Base-by-base conservation (phyloP, 1,284 basidiomycete genomes). In the Cutaneotrichosporon sp. region DNA sequence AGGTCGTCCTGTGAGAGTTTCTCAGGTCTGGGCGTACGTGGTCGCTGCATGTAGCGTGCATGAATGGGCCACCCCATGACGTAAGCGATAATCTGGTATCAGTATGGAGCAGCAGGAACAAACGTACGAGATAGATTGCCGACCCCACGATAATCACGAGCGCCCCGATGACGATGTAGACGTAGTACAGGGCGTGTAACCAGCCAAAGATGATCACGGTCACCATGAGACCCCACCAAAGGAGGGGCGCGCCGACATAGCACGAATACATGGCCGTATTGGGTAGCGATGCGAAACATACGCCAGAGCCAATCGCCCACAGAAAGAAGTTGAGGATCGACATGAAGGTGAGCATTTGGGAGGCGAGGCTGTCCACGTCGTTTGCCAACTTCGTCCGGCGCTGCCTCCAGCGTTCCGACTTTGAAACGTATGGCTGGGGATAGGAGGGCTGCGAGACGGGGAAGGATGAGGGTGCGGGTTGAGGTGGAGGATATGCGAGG, bases 161-260 rank as follows among this genome's bases (percentile, higher is more conserved):
- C 10, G 11, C 17, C 9, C 59, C 63, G 12, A 66, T 52, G 10
- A 64, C 46, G 4, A 65, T 24, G n/a, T 62, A 55, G n/a, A 65
- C 51, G 29, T 65, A 38, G 17, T 63, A 46, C 2, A 66, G 17
- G 44, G 63, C 61, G 33, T 31, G 42, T 4, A 33, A 14, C 42
- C 42, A 44, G 19, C 42, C 42, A 17, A 52, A 55, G 17, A 68
- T n/a, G 11, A 66, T 48, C 17, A 60, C 56, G 8, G 65, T 61
- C 3, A 51, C 52, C 59, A 68, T 60, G n/a, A 66, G 62, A 7
- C 60, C 65, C 67, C 67, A 70, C 64, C 67, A 70, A 3, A 68
- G 59, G 37, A 65, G 46, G 1, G 67, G 66, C 1, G 62, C 50
- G n/a, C 62, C 58, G 20, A 58, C 25, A 42, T 66, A 65, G 48